Percentiles rank a stretch among this genome's conserved stretches.
These are phyloP conservation scores for Phyllosticta citribraziliensis DNA, from an alignment of 2,329 filamentous ascomycete genomes.

Conservation along the genomic window DNA sequence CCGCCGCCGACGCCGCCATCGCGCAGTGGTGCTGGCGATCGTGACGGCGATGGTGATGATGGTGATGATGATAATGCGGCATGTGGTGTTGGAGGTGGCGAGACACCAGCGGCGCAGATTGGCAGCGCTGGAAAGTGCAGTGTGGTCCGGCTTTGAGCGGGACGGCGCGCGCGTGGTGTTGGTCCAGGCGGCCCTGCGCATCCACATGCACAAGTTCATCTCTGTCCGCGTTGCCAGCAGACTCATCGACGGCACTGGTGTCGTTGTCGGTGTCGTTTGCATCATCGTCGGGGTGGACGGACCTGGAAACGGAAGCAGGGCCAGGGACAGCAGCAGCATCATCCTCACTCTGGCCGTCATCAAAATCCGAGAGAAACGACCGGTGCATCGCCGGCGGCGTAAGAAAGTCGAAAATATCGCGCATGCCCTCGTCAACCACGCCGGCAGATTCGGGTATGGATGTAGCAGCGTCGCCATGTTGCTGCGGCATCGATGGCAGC, in stretches of 20 bases:
- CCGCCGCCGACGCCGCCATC: neutral
- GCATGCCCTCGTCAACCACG: neutral
- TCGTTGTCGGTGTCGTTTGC: neutral
- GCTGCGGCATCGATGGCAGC: conserved; percentile 48
- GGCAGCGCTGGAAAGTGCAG: neutral
- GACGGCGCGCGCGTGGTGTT: neutral
- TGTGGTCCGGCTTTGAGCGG: neutral
- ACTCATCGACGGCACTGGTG: neutral
- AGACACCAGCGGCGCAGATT: neutral
- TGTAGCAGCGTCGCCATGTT: conserved; percentile 44
- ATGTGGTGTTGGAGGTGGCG: neutral
- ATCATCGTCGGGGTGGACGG: neutral
- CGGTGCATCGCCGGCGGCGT: neutral
- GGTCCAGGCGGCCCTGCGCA: too few relatives aligned
- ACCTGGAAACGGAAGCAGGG: too few relatives aligned
- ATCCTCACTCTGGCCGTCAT: neutral
- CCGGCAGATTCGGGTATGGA: neutral
- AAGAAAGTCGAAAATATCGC: neutral
- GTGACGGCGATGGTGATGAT: neutral
- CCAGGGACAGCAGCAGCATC: too few relatives aligned
- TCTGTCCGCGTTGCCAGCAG: too few relatives aligned
- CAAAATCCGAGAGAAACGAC: neutral
- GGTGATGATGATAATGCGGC: neutral
- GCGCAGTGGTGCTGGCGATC: neutral
- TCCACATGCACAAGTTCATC: too few relatives aligned